Evolutionary conservation across 495 filamentous ascomycete genomes (phyloP), one percentile per base, ranked within the genome.

Genomic region (Tuber magnatum): DNA sequence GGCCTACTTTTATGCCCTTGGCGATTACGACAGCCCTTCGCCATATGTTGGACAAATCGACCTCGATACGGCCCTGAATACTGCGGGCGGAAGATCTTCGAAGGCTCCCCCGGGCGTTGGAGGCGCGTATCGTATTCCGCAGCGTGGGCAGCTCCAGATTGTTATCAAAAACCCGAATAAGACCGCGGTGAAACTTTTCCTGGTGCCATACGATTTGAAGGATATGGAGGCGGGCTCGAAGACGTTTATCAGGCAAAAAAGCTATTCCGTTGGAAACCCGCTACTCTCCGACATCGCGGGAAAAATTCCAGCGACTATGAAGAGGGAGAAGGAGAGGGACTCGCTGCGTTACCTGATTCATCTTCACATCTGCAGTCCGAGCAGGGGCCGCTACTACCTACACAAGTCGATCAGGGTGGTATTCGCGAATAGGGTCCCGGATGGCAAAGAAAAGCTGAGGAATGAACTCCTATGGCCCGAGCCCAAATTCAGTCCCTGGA

Each of bases 41-140:
- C 95, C 95, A 0, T 99, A 99, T 81, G 96, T 98, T 20, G 95
- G 96, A 3, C 88, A 93, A 76, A 92, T 99, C 73, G 95, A 99
- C 83, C 85, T 99, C 12, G 94, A 97, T 77, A 92, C 94, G 71
- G 88, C 87, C 2, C 86, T 97, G 65, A 85, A 84, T 44, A 82
- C 87, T 20, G 85, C 86, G 20, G 84, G 83, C 10, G 80, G 76
- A 44, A 85, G 86, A 44, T 70, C 77, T 65, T 79, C 73, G 22
- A 86, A 85, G 70, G 83, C 84, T 48, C 85, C 85, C 65, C 86
- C 82, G 71, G 85, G 85, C 61, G 84, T 92, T 16, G 92, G 92
- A 41, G 94, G 95, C 20, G 92, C 91, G 79, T 99, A 98, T 82
- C 90, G 96, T 72, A 97, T 99, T 69, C 96, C 95, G 0, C 92